Percentiles rank a stretch among this genome's conserved stretches.
phyloP scores from a whole-genome alignment of 2,329 filamentous ascomycete species.

The Parasarocladium wereldwijsianum region DNA sequence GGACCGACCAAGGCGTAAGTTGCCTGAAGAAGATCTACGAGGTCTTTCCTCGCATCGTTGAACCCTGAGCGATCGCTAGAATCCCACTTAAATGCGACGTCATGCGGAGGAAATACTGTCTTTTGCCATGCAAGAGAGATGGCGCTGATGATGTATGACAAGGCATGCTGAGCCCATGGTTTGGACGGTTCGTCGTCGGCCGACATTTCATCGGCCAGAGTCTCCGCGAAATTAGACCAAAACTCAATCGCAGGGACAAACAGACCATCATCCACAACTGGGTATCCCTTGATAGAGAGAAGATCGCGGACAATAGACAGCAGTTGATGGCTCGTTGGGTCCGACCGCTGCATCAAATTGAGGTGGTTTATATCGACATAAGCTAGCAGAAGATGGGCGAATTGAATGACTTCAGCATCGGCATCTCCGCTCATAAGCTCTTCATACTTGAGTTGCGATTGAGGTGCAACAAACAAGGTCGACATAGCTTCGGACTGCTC shows the following conservation, averaged over 20 bases:
- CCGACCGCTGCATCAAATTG: conserved; percentile 37
- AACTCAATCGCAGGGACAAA: conserved; percentile 66
- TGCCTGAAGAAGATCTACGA: conserved; percentile 63
- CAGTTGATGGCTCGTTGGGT: conserved; percentile 35
- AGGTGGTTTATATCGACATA: conserved; percentile 53
- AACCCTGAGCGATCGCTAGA: conserved; percentile 53
- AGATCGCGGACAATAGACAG: conserved; percentile 48
- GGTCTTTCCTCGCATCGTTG: conserved; percentile 59
- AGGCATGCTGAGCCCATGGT: conserved; percentile 43
- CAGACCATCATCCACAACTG: conserved; percentile 58
- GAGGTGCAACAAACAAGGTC: conserved; percentile 43
- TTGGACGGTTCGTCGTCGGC: conserved; percentile 30
- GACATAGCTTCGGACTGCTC: conserved; percentile 43
- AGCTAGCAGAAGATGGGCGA: conserved; percentile 51
- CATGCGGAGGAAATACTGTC: conserved; percentile 48
- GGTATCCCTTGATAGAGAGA: conserved; percentile 48
- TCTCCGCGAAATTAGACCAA: conserved; percentile 65
- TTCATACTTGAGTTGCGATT: conserved; percentile 41
- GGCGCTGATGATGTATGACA: conserved; percentile 45
- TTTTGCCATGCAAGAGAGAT: conserved; percentile 55
- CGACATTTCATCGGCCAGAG: conserved; percentile 42
- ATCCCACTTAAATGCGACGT: conserved; percentile 51
- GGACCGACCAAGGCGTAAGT: conserved; percentile 48
- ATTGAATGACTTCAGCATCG: conserved; percentile 49
- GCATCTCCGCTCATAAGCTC: conserved; percentile 43